Evolutionary conservation across 345 rosid genomes (phyloP), one percentile per base, ranked within the genome.

Genomic region (Hibiscus syriacus): DNA sequence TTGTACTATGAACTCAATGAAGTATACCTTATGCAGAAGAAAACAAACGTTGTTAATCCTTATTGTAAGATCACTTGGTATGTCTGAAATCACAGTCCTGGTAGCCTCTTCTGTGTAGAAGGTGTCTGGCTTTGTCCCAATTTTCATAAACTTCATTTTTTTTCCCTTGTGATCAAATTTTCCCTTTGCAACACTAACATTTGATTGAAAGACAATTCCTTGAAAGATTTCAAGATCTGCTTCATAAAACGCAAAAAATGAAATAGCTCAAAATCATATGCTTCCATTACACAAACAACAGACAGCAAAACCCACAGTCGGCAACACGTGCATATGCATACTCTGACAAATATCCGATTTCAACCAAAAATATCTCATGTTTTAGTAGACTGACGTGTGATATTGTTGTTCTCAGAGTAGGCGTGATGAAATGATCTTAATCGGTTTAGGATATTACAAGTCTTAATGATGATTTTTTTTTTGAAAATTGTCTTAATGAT

Each of bases 101-200:
- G 90, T 90, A 66, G 97, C 85, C 71, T 85, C 97, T 82, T 95
- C 96, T 55, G 97, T 83, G 59, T 81, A 88, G 78, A 92, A 92
- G 50, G 98, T 89, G 76, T 95, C 98, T 4, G 90, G 94, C 79
- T 85, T 84, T 46, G 85, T 88, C 55, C 98, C 98, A 8, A 94
- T 76, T 82, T 90, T 94, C 99, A 95, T 95, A 72, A 83, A 95
- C 88, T 95, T 95, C 98, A 95, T 95, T 73, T 74, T 79, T n/a
- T n/a, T 88, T 72, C 69, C 71, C 63, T 48, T 48, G 20, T 5
- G 26, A 69, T 39, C 54, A 49, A 38, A 1, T 67, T 66, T 53
- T 66, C 43, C 7, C 66, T 72, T 68, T 43, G 53, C 23, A 25
- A 61, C 57, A 36, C 49, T 49, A 68, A 43, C 80, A 64, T 66